Percentiles rank a stretch among this genome's conserved stretches.
These are phyloP conservation scores for Periconia sp. DNA, from an alignment of 2,329 filamentous ascomycete species.

Conservation along the genomic window DNA sequence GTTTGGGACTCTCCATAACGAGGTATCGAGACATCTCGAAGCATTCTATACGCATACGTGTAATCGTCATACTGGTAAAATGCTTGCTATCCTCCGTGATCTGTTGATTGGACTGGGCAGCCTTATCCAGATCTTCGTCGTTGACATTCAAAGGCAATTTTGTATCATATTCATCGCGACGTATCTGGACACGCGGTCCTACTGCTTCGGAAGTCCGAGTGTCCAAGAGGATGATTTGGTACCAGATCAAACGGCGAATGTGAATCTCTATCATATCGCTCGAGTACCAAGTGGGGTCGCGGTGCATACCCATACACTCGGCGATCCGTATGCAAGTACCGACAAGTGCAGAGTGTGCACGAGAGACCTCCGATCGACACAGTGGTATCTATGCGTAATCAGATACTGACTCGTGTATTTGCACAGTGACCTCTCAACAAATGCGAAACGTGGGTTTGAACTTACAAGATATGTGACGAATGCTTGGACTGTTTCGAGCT, in stretches of 20 bases:
- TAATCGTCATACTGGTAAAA: slow-evolving; percentile 70
- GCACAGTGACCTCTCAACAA: background rate
- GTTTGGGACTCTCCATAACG: slow-evolving; percentile 68
- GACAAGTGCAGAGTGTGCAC: slow-evolving; percentile 71
- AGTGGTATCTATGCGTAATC: slow-evolving; percentile 60
- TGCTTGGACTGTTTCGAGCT: slow-evolving; percentile 73
- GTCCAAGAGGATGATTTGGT: slow-evolving; percentile 76
- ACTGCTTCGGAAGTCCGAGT: slow-evolving; percentile 74
- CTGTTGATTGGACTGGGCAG: slow-evolving; percentile 28
- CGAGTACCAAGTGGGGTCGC: slow-evolving; percentile 68
- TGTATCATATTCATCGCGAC: slow-evolving; percentile 75
- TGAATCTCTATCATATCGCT: slow-evolving; percentile 70
- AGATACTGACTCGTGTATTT: background rate
- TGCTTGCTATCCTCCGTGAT: slow-evolving; percentile 50
- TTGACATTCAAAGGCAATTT: slow-evolving; percentile 71
- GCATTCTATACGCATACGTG: slow-evolving; percentile 70
- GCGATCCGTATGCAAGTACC: slow-evolving; percentile 73
- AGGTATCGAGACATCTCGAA: slow-evolving; percentile 72
- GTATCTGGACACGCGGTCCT: slow-evolving; percentile 70
- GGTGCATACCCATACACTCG: slow-evolving; percentile 76
- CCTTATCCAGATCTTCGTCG: slow-evolving; percentile 61
- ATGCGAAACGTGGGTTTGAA: slow-evolving; percentile 7
- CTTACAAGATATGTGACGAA: slow-evolving; percentile 75
- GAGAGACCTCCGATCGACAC: slow-evolving; percentile 70
- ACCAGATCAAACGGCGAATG: slow-evolving; percentile 72